A percentile compares a stretch with the other conserved stretches of the same genome.
phyloP scores from a whole-genome alignment of 2,329 filamentous ascomycete species.

The Lizonia empirigonia region DNA sequence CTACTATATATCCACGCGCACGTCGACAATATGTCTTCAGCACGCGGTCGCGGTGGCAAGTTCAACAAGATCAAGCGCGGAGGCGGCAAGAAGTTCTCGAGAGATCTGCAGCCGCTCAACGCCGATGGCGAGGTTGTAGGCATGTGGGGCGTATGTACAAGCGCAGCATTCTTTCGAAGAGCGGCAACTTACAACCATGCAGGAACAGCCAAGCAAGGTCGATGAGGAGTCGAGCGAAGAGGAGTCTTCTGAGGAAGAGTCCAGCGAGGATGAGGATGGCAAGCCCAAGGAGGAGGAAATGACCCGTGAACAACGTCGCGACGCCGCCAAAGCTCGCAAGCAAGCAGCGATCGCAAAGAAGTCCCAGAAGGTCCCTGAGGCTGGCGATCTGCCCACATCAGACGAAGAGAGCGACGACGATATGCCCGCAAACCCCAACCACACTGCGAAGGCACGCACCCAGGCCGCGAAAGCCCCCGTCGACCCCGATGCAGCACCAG shows the following conservation, averaged over 20 bases:
- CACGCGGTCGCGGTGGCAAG: constrained; percentile 84
- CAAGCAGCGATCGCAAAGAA: constrained; percentile 82
- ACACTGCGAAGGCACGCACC: constrained; percentile 69
- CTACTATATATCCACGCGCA: constrained; percentile 14
- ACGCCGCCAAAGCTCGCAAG: constrained; percentile 87
- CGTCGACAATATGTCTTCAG: constrained; percentile 57
- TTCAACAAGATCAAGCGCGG: constrained; percentile 92
- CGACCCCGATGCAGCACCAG: constrained; percentile 52
- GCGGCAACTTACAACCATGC: constrained; percentile 23
- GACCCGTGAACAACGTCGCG: constrained; percentile 86
- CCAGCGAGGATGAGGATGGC: constrained; percentile 49
- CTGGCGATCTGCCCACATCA: constrained; percentile 82
- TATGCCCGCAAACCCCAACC: constrained; percentile 91
- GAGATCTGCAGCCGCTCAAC: constrained; percentile 85
- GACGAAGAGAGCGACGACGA: constrained; percentile 64
- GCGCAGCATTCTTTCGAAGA: background rate
- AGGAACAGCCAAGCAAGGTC: constrained; percentile 54
- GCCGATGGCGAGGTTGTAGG: constrained; percentile 85
- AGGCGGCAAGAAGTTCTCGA: constrained; percentile 95
- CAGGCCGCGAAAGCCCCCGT: constrained; percentile 65
- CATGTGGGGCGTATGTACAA: constrained; percentile 75
- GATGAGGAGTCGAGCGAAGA: constrained; percentile 54
- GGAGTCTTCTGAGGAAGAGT: constrained; percentile 54
- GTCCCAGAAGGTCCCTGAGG: constrained; percentile 72
- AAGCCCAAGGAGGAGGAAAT: constrained; percentile 60